phyloP scores from a whole-genome alignment of 108 stramenopile species.

The Stephanodiscus triporus region DNA sequence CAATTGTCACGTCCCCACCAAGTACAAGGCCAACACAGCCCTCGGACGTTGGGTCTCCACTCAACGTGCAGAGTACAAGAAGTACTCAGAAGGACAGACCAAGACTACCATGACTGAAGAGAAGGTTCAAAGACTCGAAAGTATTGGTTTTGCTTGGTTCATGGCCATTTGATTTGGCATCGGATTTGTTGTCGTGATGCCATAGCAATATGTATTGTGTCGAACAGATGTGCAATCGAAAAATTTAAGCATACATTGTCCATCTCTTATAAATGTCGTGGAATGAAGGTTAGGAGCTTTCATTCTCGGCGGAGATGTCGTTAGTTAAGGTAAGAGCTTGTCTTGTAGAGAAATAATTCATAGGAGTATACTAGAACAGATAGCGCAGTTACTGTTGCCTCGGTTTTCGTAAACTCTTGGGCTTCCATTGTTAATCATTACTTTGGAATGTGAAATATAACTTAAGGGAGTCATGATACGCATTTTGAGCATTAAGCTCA shows the following conservation, averaged over 20 bases:
- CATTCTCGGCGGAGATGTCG: not conserved
- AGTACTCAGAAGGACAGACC: constrained; percentile 36
- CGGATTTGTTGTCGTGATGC: too few species aligned
- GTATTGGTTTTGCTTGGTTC: constrained; percentile 77
- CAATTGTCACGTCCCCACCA: constrained; percentile 48
- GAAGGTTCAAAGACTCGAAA: constrained; percentile 61
- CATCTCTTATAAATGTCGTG: not conserved
- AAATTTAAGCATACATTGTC: not conserved
- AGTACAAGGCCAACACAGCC: constrained; percentile 47
- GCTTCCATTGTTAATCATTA: too few species aligned
- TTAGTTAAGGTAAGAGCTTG: too few species aligned
- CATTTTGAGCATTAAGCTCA: too few species aligned
- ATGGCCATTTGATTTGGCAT: constrained; percentile 22
- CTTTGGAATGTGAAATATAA: too few species aligned
- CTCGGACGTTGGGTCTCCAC: constrained; percentile 58
- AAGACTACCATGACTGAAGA: constrained; percentile 51
- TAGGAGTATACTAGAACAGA: too few species aligned
- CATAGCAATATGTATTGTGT: too few species aligned
- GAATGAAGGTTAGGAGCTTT: constrained; percentile 6
- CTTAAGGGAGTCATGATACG: too few species aligned
- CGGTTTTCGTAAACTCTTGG: too few species aligned
- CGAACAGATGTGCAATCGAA: not conserved
- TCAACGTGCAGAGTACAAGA: constrained; percentile 54
- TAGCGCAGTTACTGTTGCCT: too few species aligned
- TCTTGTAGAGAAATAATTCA: too few species aligned